Base-by-base conservation (phyloP, 371 early-diverging fungal genomes). In the Mucor irregularis region DNA sequence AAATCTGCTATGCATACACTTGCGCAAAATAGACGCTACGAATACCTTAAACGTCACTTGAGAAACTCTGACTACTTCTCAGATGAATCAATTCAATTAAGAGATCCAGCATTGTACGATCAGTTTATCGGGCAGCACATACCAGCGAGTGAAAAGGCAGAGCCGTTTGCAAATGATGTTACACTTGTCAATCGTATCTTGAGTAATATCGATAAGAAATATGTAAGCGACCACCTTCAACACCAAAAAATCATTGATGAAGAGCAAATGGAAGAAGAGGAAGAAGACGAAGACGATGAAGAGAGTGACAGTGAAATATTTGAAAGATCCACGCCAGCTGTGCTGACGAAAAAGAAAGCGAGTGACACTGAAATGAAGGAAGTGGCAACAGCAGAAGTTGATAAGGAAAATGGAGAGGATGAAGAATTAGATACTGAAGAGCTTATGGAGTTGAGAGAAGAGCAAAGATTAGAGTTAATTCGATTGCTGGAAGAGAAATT, bases 221-320 rank as follows among this genome's bases (percentile, higher is more conserved):
- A 66, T 54, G 76, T 68, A 5, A 46, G 52, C 7, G 68, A 75
- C 34, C 55, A 68, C 33, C 48, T 71, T 37, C 33, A 71, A 22
- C 44, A 26, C 29, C 72, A 78, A 39, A 62, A 69, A 31, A 38
- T 48, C 6, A 59, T 60, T 2, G 71, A 71, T 19, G 71, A 74
- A 31, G 77, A 78, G 17, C 79, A 77, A 49, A 65, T 67, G 35
- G 74, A 76, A 30, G 82, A 81, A 16, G 79, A 81, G 24, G 81
- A 81, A 25, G 76, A 78, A n/a, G 73, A 71, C 1, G 67, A 70
- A 0, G 66, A 69, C 0, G 68, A 72, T 14, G 71, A 73, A 24
- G 61, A 68, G 5, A 37, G 49, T 4, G 54, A 52, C 10, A 56
- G 58, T 19, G 58, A 39, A 43, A 38, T 35, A 11, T 2, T 37